Percentiles rank a stretch among this genome's conserved stretches.
These are phyloP conservation scores for Lipomyces oligophaga DNA, from an alignment of 805 yeast genomes.

Conservation along the genomic window DNA sequence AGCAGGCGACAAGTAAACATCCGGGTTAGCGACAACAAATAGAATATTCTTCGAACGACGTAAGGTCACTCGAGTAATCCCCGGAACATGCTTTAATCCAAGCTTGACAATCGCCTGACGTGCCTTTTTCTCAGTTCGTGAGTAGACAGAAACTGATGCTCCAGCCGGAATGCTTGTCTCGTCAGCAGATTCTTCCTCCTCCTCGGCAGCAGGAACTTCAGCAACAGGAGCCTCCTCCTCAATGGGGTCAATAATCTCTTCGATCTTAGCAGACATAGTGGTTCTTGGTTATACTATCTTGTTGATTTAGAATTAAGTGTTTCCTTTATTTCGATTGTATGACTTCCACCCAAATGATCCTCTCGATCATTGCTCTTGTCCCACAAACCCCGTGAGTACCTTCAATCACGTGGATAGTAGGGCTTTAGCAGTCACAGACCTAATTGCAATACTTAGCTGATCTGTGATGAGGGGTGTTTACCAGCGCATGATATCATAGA, in stretches of 20 bases:
- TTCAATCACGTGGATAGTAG: too few species aligned
- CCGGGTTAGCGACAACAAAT: conserved; percentile 89
- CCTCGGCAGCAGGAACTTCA: conserved; percentile 11
- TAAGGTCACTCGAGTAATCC: conserved; percentile 92
- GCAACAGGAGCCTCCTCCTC: conserved; percentile 10
- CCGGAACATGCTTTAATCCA: conserved; percentile 84
- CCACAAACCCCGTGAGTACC: too few species aligned
- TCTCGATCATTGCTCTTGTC: too few species aligned
- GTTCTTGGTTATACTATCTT: conserved; percentile 1
- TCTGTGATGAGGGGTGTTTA: too few species aligned
- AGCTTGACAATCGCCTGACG: conserved; percentile 83
- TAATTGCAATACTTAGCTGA: too few species aligned
- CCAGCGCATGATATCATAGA: too few species aligned
- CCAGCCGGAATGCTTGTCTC: conserved; percentile 68
- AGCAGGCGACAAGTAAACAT: conserved; percentile 87
- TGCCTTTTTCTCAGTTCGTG: conserved; percentile 94
- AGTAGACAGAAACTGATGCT: conserved; percentile 72
- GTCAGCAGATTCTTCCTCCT: conserved; percentile 27
- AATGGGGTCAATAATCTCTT: conserved; percentile 27
- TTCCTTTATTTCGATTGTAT: too few species aligned
- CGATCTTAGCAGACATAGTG: conserved; percentile 23
- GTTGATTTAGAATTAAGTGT: too few species aligned
- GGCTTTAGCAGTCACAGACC: too few species aligned
- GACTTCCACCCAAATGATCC: too few species aligned
- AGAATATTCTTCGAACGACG: conserved; percentile 80